Conservation (phyloP, 2,329 filamentous ascomycete species). For the Beauveria caledonica region DNA sequence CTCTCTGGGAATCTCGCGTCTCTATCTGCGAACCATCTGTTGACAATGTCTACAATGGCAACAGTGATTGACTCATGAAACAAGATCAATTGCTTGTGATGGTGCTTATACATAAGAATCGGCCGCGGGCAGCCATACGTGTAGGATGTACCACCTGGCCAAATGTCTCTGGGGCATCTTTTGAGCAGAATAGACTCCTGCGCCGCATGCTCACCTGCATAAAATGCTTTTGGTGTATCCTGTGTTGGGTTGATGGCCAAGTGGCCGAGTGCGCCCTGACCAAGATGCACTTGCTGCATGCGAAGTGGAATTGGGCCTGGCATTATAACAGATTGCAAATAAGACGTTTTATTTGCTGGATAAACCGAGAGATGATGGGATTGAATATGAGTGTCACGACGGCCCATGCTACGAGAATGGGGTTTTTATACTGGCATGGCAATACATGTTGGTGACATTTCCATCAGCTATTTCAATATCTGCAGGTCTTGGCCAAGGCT, state of each 20-base stretch:
- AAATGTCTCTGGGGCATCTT: background rate
- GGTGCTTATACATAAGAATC: background rate
- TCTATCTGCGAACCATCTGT: background rate
- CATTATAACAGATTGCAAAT: background rate
- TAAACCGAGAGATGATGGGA: no score
- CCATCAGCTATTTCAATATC: no score
- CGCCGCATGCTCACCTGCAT: background rate
- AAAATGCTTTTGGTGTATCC: background rate
- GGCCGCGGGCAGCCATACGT: background rate
- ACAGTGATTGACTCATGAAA: background rate
- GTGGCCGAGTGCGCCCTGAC: background rate
- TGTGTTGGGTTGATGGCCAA: background rate
- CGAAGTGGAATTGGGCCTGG: background rate
- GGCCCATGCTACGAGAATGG: no score
- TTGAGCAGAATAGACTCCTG: background rate
- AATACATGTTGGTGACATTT: no score
- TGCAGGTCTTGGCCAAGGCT: no score
- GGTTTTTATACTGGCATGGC: no score
- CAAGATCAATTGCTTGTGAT: background rate
- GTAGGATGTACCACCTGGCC: background rate
- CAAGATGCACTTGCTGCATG: conserved; percentile 1
- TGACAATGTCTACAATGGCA: background rate
- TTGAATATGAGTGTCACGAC: background rate
- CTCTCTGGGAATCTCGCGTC: background rate
- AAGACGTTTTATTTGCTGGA: no score